Conservation (phyloP, 1,139 yeast species). For the Nakaseomyces kungkrabaensis region DNA sequence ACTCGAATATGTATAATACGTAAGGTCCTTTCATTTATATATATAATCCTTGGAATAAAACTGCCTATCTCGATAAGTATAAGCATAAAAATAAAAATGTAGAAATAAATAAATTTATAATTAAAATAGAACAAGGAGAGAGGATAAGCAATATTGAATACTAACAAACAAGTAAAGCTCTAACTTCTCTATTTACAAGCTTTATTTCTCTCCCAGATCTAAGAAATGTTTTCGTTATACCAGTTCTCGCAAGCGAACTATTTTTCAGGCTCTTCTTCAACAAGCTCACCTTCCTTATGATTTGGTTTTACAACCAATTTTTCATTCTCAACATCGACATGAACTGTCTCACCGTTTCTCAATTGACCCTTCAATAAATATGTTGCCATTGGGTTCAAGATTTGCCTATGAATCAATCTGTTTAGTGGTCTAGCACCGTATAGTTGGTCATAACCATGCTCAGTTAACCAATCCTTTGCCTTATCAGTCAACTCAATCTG, state of each 20-base stretch:
- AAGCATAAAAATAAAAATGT: too few relatives aligned
- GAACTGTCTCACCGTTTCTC: constrained; percentile 56
- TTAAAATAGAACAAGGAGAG: too few relatives aligned
- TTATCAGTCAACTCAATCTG: constrained; percentile 44
- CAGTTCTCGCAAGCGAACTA: constrained; percentile 2
- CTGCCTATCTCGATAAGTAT: too few relatives aligned
- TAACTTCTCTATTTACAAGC: neutral
- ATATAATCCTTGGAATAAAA: too few relatives aligned
- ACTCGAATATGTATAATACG: neutral
- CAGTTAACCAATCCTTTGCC: constrained; percentile 70
- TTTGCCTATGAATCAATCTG: constrained; percentile 69
- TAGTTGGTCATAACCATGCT: constrained; percentile 77
- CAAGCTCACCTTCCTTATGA: constrained; percentile 22
- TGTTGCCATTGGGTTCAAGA: constrained; percentile 81
- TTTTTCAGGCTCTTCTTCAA: constrained; percentile 17
- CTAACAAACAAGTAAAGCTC: too few relatives aligned
- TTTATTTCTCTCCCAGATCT: neutral
- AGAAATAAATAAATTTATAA: too few relatives aligned
- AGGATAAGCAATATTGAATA: too few relatives aligned
- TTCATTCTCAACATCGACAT: constrained; percentile 24
- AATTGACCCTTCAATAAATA: constrained; percentile 71
- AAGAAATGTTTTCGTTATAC: too few relatives aligned
- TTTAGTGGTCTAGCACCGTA: constrained; percentile 97
- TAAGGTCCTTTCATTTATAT: too few relatives aligned
- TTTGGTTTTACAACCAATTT: constrained; percentile 26